Percentiles rank a stretch among this genome's conserved stretches.
Evolutionary conservation across 768 basidiomycete species (phyloP).

Genomic region (Kwoniella dendrophila): DNA sequence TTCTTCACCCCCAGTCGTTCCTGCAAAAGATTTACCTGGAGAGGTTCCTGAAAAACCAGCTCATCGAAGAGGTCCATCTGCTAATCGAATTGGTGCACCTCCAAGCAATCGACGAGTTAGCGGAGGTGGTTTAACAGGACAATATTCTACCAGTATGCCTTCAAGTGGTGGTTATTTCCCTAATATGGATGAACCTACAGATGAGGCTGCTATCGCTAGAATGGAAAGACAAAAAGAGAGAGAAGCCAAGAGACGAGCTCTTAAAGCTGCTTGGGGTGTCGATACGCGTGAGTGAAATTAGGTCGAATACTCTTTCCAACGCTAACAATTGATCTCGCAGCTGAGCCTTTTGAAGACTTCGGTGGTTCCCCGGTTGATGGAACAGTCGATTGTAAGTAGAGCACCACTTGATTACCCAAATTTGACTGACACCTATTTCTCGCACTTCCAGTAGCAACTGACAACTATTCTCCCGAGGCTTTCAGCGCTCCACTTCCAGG

Average conservation of each 20-base stretch:
- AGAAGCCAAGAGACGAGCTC: conserved; percentile 50
- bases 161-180: conserved; percentile 54
- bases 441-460: conserved; percentile 23
- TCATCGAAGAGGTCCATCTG: conserved; percentile 7
- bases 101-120: conserved; percentile 25
- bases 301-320: not conserved
- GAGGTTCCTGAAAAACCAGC: conserved; percentile 1
- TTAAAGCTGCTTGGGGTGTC: conserved; percentile 56
- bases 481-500: conserved; percentile 20
- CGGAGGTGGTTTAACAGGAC: conserved; percentile 50
- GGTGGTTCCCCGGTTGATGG: conserved; percentile 45
- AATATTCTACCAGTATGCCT: conserved; percentile 55
- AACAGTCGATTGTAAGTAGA: conserved; percentile 38
- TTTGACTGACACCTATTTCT: conserved; percentile 13
- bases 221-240: conserved; percentile 46
- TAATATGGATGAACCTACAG: conserved; percentile 24
- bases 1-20: conserved; percentile 32
- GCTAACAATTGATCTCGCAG: conserved; percentile 24
- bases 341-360: conserved; percentile 55
- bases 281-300: conserved; percentile 49
- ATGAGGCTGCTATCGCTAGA: conserved; percentile 45
- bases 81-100: conserved; percentile 4
- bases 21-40: conserved; percentile 16
- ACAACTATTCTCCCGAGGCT: conserved; percentile 31
- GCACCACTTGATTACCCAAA: not conserved